Base-by-base conservation (phyloP, 1,284 basidiomycete species). In the Malassezia globosa region DNA sequence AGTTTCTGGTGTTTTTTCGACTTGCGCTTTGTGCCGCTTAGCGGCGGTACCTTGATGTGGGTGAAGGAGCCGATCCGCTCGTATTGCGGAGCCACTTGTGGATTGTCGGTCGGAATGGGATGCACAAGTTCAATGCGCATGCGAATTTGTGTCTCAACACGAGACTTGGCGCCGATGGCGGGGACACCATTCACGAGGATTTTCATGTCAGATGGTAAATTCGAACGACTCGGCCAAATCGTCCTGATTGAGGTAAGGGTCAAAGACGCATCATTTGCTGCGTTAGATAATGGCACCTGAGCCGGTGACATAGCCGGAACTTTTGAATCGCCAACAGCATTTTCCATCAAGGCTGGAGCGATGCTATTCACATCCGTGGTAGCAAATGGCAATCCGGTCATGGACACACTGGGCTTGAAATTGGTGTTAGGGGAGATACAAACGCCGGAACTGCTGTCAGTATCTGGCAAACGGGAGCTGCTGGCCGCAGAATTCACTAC, bases 101-200 rank as follows among this genome's bases (percentile, higher is more conserved):
- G 66, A 19, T 25, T 40, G 10, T 13, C 39, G 4, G 55, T 56
- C 18, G 54, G 58, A 10, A 83, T 82, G 25, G 45, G 49, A 0
- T 58, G 48, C 2, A 71, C 68, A 1, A 71, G 58, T 56, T 71
- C 68, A 44, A 71, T 53, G 11, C 65, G 52, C 59, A 66, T 64
- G 22, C 63, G 55, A 35, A 71, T 69, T 39, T 71, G 88, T 0
- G 88, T 94, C 72, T 94, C 89, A 19, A 94, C 88, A 21, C 88
- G 80, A 42, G 85, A 88, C 73, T 92, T 90, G n/a, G 87, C 84
- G 22, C 87, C 88, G 33, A 76, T 75, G 59, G 82, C 79, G 7
- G 87, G 86, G 35, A 94, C 80, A 61, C 82, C 87, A 33, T 87
- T 83, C 29, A 88, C 81, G 67, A 87, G 66, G 2, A 75, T 59